These are phyloP conservation scores for Botryotinia narcissicola DNA, from an alignment of 2,329 filamentous ascomycete genomes.

Conservation along the genomic window DNA sequence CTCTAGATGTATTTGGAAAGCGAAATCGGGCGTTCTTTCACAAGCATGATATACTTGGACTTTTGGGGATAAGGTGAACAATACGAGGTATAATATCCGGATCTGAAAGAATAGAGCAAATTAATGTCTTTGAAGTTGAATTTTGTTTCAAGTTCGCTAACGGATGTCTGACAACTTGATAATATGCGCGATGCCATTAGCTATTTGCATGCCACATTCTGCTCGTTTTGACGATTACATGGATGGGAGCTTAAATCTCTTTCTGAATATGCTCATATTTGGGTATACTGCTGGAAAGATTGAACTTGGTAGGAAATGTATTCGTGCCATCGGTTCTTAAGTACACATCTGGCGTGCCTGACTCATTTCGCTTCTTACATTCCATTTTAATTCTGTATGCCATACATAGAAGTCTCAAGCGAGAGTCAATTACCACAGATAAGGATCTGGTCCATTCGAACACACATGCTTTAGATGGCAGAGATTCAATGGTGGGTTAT, in stretches of 20 bases:
- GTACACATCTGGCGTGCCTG: neutral
- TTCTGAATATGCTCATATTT: neutral
- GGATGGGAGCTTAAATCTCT: too few relatives aligned
- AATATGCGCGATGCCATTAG: neutral
- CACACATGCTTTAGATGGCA: neutral
- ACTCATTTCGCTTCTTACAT: neutral
- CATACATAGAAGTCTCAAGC: neutral
- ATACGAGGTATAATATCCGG: neutral
- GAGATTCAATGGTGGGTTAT: neutral
- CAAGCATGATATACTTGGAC: slow-evolving; percentile 1
- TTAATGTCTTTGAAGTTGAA: neutral
- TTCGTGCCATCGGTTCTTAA: neutral
- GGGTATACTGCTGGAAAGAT: neutral
- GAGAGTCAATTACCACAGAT: neutral
- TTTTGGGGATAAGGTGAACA: slow-evolving; percentile 5
- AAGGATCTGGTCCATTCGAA: neutral
- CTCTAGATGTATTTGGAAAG: slow-evolving; percentile 14
- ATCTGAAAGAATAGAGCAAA: neutral
- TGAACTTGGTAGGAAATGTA: neutral
- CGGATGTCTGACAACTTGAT: neutral
- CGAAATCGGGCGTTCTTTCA: slow-evolving; percentile 15
- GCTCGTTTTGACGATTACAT: too few relatives aligned
- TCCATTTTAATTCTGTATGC: neutral
- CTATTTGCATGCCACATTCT: neutral
- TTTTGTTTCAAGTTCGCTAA: neutral